phyloP scores from a whole-genome alignment of 768 basidiomycete species.

The Termitomyces sp. region DNA sequence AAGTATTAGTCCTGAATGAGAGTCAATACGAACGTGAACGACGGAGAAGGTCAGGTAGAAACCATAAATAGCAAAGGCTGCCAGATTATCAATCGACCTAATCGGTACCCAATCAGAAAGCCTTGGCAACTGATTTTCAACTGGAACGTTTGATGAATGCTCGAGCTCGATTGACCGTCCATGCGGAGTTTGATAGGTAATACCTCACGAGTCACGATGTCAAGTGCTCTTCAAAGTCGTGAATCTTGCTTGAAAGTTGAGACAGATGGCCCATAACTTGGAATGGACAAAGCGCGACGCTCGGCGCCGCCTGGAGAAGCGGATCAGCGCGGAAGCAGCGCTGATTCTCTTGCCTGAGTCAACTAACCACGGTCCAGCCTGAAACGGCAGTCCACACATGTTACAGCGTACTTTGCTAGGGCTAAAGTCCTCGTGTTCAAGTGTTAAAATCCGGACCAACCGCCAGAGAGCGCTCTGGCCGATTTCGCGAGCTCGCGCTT shows the following conservation, averaged over 20 bases:
- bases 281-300: neutral
- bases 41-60: neutral
- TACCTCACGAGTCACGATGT: neutral
- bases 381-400: neutral
- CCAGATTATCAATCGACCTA: neutral
- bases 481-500: neutral
- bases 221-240: neutral
- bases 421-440: neutral
- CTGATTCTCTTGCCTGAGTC: neutral
- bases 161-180: neutral
- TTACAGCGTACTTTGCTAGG: neutral
- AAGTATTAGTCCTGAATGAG: neutral
- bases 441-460: neutral
- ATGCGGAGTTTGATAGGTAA: neutral
- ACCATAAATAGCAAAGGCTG: neutral
- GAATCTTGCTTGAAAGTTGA: neutral
- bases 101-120: neutral
- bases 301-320: neutral
- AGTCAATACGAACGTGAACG: neutral
- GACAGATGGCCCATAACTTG: neutral
- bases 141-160: neutral
- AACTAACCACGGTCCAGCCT: neutral
- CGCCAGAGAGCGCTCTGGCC: neutral
- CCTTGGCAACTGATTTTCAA: neutral
- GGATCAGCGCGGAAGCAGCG: neutral